These are phyloP conservation scores for Golubevia sp. DNA, from an alignment of 1,284 basidiomycete genomes.

Conservation along the genomic window DNA sequence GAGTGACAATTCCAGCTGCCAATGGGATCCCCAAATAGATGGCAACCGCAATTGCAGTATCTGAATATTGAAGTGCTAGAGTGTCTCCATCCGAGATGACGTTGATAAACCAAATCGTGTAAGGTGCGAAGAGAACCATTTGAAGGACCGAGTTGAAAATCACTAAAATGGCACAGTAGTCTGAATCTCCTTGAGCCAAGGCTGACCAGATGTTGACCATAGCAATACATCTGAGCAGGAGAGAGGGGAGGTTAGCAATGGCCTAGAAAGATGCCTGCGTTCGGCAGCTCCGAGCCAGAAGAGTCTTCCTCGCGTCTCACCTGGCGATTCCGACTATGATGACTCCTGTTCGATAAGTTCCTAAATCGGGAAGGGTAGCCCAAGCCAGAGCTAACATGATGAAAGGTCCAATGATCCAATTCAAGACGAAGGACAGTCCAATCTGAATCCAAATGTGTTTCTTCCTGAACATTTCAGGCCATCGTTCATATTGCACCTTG, in stretches of 20 bases:
- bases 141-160: slow-evolving; percentile 70
- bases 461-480: slow-evolving; percentile 70
- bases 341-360: slow-evolving; percentile 64
- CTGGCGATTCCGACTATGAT: slow-evolving; percentile 70
- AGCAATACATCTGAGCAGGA: slow-evolving; percentile 28
- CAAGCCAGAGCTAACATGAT: slow-evolving; percentile 82
- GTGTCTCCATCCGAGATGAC: slow-evolving; percentile 64
- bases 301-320: slow-evolving; percentile 35
- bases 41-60: slow-evolving; percentile 74
- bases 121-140: slow-evolving; percentile 78
- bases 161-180: slow-evolving; percentile 70
- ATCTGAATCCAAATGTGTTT: slow-evolving; percentile 74
- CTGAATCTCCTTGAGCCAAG: slow-evolving; percentile 61
- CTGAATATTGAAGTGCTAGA: slow-evolving; percentile 70
- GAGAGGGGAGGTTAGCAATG: not conserved
- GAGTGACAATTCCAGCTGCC: slow-evolving; percentile 72
- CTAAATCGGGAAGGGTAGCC: slow-evolving; percentile 77
- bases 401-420: slow-evolving; percentile 78
- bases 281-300: too few relatives aligned
- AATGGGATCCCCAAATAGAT: slow-evolving; percentile 77
- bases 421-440: slow-evolving; percentile 73
- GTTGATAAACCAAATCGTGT: slow-evolving; percentile 77
- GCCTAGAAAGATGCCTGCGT: not conserved
- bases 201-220: slow-evolving; percentile 62
- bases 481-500: slow-evolving; percentile 77